Evolutionary conservation across 805 yeast species (phyloP), one percentile per base, ranked within the genome.

Genomic region (Hemisphaericaspora nanyangensis): DNA sequence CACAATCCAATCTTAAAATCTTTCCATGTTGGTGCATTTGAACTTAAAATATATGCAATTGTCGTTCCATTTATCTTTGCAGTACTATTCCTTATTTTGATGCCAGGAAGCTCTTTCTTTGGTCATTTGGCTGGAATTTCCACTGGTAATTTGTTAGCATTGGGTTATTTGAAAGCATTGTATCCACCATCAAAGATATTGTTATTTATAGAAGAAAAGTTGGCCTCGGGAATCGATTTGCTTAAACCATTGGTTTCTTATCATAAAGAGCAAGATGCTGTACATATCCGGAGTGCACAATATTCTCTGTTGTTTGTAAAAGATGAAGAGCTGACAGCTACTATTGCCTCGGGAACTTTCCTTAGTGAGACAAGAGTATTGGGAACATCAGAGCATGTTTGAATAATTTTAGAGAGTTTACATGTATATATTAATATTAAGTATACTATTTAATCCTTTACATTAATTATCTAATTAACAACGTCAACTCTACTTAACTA

Each of bases 71-170:
- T 82, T 29, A 48, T 74, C 17, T 48, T 74, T 16, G 17, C 35
- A 7, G 43, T 52, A 19, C 63, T 85, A 46, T 45, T 79, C 1
- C 15, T 77, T 7, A 39, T 84, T 6, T 31, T 83, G 19, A 55
- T 81, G 30, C 90, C 95, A 1, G 72, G 76, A 7, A 74, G 87
- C 4, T 79, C 88, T 41, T 79, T 85, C 48, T 64, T 82, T 48
- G 93, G 95, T 24, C 95, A 87, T 56, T 63, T 78, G 40, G 72
- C 83, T 29, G 91, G 85, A 4, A 61, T 85, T 30, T 43, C 72
- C 3, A 69, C 81, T 10, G 96, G 96, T 7, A 83, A 74, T 56
- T 70, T 76, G 6, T 66, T 82, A 51, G 80, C 74, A 3, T 60
- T 62, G 46, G 87, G 81, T 11, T 70, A 75, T 47, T 64, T 87